Evolutionary conservation across 306 rosid species (phyloP).

Genomic region (Benincasa hispida): DNA sequence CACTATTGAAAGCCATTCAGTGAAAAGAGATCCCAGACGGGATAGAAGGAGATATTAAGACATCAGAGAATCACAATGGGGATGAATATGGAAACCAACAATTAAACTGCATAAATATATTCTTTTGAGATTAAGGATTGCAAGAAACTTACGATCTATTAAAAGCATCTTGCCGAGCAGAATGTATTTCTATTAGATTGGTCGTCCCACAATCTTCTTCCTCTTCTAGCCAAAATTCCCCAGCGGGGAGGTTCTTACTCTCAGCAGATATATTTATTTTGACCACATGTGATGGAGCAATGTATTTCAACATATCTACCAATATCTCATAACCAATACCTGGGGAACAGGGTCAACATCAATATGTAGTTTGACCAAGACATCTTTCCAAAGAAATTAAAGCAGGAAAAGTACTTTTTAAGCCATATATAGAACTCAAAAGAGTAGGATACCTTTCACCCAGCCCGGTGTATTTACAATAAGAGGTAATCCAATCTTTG

Average conservation of each 20-base stretch:
- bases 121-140: not conserved
- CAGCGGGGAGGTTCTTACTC: conserved; percentile 70
- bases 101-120: not conserved
- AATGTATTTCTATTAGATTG: conserved; percentile 53
- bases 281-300: conserved; percentile 70
- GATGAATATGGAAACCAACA: not conserved
- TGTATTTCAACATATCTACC: conserved; percentile 60
- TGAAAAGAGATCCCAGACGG: not conserved
- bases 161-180: conserved; percentile 62
- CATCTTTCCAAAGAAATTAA: not conserved
- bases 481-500: conserved; percentile 56
- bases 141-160: conserved; percentile 60
- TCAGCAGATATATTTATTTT: conserved; percentile 57
- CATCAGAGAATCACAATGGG: not conserved
- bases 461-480: conserved; percentile 86
- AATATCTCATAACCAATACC: conserved; percentile 74
- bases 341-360: conserved; percentile 12
- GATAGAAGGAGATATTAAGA: not conserved
- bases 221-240: conserved; percentile 63
- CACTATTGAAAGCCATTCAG: not conserved
- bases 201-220: conserved; percentile 7
- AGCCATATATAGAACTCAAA: not conserved
- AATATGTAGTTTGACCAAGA: not conserved
- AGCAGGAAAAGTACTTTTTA: not conserved
- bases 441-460: conserved; percentile 63